Evolutionary conservation across 352 stramenopile genomes (phyloP), one percentile per base, ranked within the genome.

Genomic region (Halophytophthora batemanensis): DNA sequence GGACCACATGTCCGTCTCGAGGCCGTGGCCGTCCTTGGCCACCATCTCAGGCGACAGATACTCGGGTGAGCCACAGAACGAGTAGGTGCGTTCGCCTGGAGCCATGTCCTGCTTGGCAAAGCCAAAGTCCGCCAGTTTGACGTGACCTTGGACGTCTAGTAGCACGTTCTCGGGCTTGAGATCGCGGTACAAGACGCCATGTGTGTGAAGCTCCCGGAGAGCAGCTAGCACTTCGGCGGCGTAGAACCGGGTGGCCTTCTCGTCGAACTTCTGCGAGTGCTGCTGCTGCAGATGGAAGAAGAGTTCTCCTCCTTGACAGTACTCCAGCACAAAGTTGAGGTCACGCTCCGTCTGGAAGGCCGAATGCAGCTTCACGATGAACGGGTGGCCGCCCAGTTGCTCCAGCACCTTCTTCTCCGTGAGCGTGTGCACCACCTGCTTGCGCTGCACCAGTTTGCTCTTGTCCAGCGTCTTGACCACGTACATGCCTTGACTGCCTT

Each of bases 31-130:
- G 29, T 75, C 39, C 28, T 85, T 84, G 43, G 61, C 59, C 37
- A 90, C 82, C 82, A 93, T 93, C 58, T 93, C 82, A n/a, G 82
- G 82, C 25, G 82, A 93, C 22, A 93, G 52, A 37, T 93, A 93
- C 64, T 91, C 80, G 12, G 82, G 82, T 7, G 82, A 93, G 17
- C 82, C 82, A 23, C 82, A 93, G 61, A 93, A 93, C 18, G 82
- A 91, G 47, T 74, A 91, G 14, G 82, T 89, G 18, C 80, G 79
- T 18, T 74, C 46, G 11, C 73, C 71, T 8, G 61, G 51, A 1
- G 18, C 56, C 78, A 87, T 87, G 37, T 81, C 58, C 42, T 88
- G 68, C 52, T 90, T 90, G 28, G 79, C 81, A 49, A 93, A 91
- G 34, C 82, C 82, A 68, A 93, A 93, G 61, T 93, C 82, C 0